A percentile compares a stretch with the other conserved stretches of the same genome.
Evolutionary conservation across 768 basidiomycete species (phyloP).

Genomic region (Infundibulicybe gibba): DNA sequence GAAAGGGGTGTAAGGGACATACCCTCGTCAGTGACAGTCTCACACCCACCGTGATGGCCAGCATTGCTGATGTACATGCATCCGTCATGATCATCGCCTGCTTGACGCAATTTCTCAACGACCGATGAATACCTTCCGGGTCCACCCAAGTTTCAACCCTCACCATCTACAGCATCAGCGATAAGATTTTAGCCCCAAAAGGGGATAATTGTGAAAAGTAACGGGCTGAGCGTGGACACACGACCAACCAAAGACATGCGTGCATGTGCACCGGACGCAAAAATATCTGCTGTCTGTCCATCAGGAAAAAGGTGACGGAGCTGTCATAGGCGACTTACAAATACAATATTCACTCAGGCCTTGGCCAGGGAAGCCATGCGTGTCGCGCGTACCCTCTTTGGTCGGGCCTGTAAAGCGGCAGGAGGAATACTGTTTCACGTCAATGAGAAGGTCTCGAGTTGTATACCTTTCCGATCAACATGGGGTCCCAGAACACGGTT

Average conservation of each 20-base stretch:
- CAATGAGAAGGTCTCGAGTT: conserved; percentile 1
- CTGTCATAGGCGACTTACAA: conserved; percentile 14
- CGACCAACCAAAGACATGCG: conserved; percentile 86
- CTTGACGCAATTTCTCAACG: conserved; percentile 68
- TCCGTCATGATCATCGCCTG: conserved; percentile 74
- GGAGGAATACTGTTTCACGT: conserved; percentile 59
- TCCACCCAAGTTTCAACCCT: conserved; percentile 99
- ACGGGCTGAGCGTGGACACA: conserved; percentile 73
- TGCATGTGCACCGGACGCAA: conserved; percentile 88
- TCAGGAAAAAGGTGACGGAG: not conserved
- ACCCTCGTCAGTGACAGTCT: conserved; percentile 1
- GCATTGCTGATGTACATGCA: conserved; percentile 78
- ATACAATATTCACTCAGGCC: conserved; percentile 97
- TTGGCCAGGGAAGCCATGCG: conserved; percentile 88
- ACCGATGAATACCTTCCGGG: conserved; percentile 75
- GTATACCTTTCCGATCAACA: conserved; percentile 79
- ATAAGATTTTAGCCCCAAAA: conserved; percentile 3
- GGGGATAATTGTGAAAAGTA: conserved; percentile 46
- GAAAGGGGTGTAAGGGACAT: not conserved
- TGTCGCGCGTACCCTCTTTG: conserved; percentile 79
- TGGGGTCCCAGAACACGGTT: conserved; percentile 80
- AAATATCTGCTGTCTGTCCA: conserved; percentile 63
- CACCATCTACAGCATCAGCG: conserved; percentile 58
- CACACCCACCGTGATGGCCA: conserved; percentile 70
- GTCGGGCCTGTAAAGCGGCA: conserved; percentile 77